phyloP scores from a whole-genome alignment of 1,139 yeast genomes.

The Yamadazyma sp. region DNA sequence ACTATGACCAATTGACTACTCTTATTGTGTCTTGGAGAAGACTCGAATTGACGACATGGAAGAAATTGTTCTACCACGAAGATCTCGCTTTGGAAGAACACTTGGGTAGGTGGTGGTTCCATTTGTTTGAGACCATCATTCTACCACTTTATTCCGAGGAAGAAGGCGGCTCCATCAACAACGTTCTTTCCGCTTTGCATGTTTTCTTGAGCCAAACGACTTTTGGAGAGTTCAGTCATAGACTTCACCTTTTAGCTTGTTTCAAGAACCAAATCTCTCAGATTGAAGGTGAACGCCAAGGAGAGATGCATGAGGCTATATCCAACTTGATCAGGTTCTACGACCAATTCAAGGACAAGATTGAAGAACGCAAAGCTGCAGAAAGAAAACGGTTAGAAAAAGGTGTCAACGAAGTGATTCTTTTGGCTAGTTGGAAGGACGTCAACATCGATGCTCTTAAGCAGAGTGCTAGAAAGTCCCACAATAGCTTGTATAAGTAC shows the following conservation, averaged over 20 bases:
- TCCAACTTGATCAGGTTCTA: slow-evolving; percentile 65
- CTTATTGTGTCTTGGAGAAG: slow-evolving; percentile 90
- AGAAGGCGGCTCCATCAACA: slow-evolving; percentile 23
- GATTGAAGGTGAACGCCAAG: slow-evolving; percentile 19
- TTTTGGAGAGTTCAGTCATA: slow-evolving; percentile 65
- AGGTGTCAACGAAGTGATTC: slow-evolving; percentile 78
- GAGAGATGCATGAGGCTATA: slow-evolving; percentile 43
- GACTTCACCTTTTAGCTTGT: slow-evolving; percentile 61
- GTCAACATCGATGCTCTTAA: slow-evolving; percentile 90
- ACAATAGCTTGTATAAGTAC: slow-evolving; percentile 76
- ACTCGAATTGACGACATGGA: slow-evolving; percentile 86
- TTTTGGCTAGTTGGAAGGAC: slow-evolving; percentile 96
- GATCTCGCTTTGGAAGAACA: slow-evolving; percentile 49
- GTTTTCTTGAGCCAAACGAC: slow-evolving; percentile 74
- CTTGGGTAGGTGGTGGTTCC: slow-evolving; percentile 88
- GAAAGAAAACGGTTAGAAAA: slow-evolving; percentile 64
- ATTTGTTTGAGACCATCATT: slow-evolving; percentile 76
- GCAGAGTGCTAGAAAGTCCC: slow-evolving; percentile 90
- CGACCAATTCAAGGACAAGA: slow-evolving; percentile 55
- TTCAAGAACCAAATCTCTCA: slow-evolving; percentile 53
- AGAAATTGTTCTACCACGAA: slow-evolving; percentile 68
- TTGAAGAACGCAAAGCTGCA: slow-evolving; percentile 45
- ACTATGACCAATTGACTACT: slow-evolving; percentile 58
- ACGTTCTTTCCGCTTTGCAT: slow-evolving; percentile 68
- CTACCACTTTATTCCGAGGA: slow-evolving; percentile 43